Conservation (phyloP, 441 rosid species). For the Erysimum cheiri region DNA sequence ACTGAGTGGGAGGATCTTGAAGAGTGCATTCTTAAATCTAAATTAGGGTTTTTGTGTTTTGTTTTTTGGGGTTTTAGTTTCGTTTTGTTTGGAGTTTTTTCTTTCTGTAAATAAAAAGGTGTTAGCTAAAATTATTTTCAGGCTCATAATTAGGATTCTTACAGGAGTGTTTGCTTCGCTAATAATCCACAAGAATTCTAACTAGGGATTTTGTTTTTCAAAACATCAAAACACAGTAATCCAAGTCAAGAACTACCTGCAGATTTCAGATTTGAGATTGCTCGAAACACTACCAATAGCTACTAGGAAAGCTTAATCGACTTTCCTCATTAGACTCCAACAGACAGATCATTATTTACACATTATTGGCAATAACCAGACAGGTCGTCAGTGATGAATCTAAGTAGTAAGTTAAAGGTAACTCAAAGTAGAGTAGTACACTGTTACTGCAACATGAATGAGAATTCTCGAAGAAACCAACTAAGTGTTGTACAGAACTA, state of each 20-base stretch:
- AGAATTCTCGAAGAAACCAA: background rate
- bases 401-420: background rate
- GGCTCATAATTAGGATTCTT: background rate
- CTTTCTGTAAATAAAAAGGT: too few species aligned
- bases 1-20: background rate
- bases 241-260: conserved; percentile 92
- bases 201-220: background rate
- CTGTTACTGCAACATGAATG: background rate
- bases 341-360: background rate
- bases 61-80: background rate
- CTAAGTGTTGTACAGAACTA: background rate
- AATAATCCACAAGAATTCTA: background rate
- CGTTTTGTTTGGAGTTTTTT: background rate
- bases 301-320: conserved; percentile 1
- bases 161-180: background rate
- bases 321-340: background rate
- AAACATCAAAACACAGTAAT: conserved; percentile 47
- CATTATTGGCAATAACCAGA: background rate
- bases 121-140: too few species aligned
- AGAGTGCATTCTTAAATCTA: background rate
- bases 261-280: conserved; percentile 28
- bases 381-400: background rate
- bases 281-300: conserved; percentile 23
- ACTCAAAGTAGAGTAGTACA: background rate
- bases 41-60: background rate